Percentiles rank a stretch among this genome's conserved stretches.
phyloP scores from a whole-genome alignment of 176 grass and related monocot species.

The Calamus simplicifolius region DNA sequence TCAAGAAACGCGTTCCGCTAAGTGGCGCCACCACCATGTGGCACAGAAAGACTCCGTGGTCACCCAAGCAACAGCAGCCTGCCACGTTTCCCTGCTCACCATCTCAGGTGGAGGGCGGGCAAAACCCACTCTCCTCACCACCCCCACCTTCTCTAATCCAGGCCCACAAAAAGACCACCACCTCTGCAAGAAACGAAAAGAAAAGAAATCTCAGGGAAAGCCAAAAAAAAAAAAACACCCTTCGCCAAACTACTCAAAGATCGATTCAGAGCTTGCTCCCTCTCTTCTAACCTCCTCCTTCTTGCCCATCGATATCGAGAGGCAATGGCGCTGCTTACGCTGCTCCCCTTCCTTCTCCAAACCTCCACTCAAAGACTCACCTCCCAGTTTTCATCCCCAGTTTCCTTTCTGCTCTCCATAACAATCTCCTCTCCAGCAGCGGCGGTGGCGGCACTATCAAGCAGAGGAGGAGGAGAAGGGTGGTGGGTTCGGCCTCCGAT shows the following conservation, averaged over 20 bases:
- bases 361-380: neutral
- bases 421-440: too few species aligned
- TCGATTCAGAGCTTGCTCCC: too few species aligned
- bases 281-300: neutral
- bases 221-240: too few species aligned
- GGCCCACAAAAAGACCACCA: neutral
- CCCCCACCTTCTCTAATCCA: neutral
- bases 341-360: conserved; percentile 1
- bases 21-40: neutral
- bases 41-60: neutral
- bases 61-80: neutral
- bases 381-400: neutral
- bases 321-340: conserved; percentile 1
- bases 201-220: too few species aligned
- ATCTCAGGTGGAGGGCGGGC: neutral
- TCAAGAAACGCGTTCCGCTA: too few species aligned
- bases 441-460: neutral
- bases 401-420: too few species aligned
- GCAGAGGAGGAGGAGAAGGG: neutral
- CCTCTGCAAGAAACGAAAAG: neutral
- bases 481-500: neutral
- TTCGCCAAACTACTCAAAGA: too few species aligned
- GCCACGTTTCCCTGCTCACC: neutral
- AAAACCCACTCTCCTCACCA: neutral
- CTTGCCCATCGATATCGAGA: neutral